phyloP scores from a whole-genome alignment of 805 yeast genomes.

The Ogataea philodendri region DNA sequence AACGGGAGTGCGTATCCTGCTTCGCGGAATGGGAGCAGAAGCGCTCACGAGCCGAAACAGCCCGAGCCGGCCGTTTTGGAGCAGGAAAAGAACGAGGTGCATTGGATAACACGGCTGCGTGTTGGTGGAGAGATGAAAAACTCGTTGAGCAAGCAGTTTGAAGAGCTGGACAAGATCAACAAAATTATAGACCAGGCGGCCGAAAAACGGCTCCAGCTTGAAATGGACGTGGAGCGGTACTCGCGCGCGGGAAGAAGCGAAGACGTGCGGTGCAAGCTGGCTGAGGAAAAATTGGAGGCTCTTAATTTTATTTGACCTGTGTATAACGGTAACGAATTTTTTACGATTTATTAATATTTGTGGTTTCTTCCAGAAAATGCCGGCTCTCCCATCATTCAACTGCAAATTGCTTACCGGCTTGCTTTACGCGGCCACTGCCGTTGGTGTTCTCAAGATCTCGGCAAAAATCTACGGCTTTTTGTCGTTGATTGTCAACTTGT shows the following conservation, averaged over 20 bases:
- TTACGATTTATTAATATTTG: not conserved
- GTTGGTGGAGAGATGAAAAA: conserved; percentile 22
- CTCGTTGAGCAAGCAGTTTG: conserved; percentile 19
- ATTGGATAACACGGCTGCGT: conserved; percentile 32
- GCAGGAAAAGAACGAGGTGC: conserved; percentile 20
- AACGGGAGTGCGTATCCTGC: not conserved
- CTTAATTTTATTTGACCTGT: conserved; percentile 38
- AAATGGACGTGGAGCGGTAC: conserved; percentile 29
- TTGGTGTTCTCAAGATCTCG: conserved; percentile 64
- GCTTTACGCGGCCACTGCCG: conserved; percentile 44
- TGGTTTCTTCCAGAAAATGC: not conserved
- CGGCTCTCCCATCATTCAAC: conserved; percentile 6
- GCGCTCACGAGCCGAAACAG: conserved; percentile 2
- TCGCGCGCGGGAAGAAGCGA: conserved; percentile 28
- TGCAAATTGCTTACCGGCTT: conserved; percentile 11
- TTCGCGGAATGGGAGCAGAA: conserved; percentile 3
- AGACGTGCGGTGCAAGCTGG: conserved; percentile 26
- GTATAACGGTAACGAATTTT: not conserved
- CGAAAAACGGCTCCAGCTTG: conserved; percentile 24
- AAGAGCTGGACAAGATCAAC: conserved; percentile 27
- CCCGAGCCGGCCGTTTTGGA: not conserved
- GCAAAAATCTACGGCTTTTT: conserved; percentile 46
- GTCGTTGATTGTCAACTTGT: conserved; percentile 59
- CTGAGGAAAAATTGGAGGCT: conserved; percentile 49
- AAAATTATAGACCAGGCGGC: conserved; percentile 15